Evolutionary conservation across 2,329 filamentous ascomycete species (phyloP).

Genomic region (Penicillium sp.): DNA sequence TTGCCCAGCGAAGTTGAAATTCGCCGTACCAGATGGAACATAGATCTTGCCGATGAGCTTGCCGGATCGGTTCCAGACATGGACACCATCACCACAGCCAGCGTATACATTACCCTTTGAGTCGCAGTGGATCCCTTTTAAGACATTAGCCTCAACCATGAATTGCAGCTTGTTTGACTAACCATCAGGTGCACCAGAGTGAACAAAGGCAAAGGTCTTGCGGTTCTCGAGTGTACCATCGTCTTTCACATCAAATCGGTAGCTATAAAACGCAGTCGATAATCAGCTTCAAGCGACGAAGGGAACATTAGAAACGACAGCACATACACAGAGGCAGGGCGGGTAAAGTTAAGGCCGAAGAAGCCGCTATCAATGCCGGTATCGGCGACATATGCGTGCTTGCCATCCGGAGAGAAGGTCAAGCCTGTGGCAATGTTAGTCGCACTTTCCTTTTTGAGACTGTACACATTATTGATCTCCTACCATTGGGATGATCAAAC

Average conservation of each 20-base stretch:
- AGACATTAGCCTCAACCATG: background rate
- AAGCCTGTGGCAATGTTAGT: slow-evolving; percentile 5
- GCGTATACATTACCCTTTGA: slow-evolving; percentile 49
- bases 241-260: slow-evolving; percentile 10
- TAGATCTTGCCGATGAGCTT: slow-evolving; percentile 49
- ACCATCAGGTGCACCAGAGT: slow-evolving; percentile 11
- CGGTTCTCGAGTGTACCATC: slow-evolving; percentile 16
- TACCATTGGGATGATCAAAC: slow-evolving; percentile 12
- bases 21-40: slow-evolving; percentile 29
- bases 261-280: background rate
- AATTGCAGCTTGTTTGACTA: background rate
- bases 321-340: slow-evolving; percentile 13
- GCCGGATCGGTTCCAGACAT: slow-evolving; percentile 46
- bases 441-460: background rate
- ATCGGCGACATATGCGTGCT: slow-evolving; percentile 15
- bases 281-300: background rate
- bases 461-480: background rate
- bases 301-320: background rate
- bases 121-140: slow-evolving; percentile 41
- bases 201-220: slow-evolving; percentile 12
- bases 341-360: slow-evolving; percentile 12
- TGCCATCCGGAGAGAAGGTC: slow-evolving; percentile 16
- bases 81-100: slow-evolving; percentile 47
- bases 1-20: slow-evolving; percentile 43
- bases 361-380: slow-evolving; percentile 15